Evolutionary conservation across 306 rosid species (phyloP), one percentile per base, ranked within the genome.

Genomic region (Bauhinia variegata): DNA sequence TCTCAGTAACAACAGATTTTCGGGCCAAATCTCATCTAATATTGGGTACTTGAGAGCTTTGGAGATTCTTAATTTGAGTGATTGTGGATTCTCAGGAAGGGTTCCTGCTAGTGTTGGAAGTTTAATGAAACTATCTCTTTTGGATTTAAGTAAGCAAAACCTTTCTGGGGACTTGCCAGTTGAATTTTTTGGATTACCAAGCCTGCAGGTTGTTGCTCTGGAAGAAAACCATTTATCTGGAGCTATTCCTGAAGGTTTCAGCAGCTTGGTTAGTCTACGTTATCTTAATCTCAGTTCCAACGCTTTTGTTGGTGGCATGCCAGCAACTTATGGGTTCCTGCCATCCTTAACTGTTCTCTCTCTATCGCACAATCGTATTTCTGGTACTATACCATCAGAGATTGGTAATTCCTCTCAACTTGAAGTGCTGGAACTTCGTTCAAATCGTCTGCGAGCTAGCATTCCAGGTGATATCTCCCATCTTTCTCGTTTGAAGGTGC

Each of bases 81-180:
- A 65, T 0, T 84, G 97, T 76, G 92, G 92, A 6, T 72, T 91
- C 65, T 87, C 88, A 1, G 92, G 90, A 4, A 70, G 64, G 11
- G 8, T 91, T 65, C 95, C 95, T 6, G 8, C 80, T 19, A 67
- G 84, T 31, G 8, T 91, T 55, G 95, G 97, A 0, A 79, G 50
- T 71, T 76, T 87, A 75, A 78, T 87, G 97, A 84, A 83, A 41
- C 82, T 91, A 3, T 66, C 84, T 2, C 78, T 84, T 9, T 69
- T 91, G 63, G 97, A 91, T 84, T 84, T 91, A 72, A 87, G 97
- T 72, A 84, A 77, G 38, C 97, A 91, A 37, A 79, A 72, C 12
- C 87, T 91, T 54, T 85, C 90, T 0, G 95, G 95, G 58, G 84
- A 87, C 41, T 65, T 91, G 63, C 97, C 97, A 1, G 28, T 67